A percentile compares a stretch with the other conserved stretches of the same genome.
phyloP scores from a whole-genome alignment of 208 protist species.

The Trichomonas tenax region DNA sequence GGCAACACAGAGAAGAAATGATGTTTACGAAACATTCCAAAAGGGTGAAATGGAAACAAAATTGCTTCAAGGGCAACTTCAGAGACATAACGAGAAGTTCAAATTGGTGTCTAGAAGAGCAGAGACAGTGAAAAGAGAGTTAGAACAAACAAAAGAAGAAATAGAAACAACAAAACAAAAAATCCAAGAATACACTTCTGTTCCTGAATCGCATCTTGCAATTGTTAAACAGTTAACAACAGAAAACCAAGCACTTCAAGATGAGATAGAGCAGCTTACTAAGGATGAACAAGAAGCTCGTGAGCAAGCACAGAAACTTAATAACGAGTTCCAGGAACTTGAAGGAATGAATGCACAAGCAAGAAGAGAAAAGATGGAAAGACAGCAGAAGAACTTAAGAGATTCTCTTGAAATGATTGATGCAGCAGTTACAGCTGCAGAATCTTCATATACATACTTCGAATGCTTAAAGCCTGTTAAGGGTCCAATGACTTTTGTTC shows the following conservation, averaged over 20 bases:
- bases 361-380: conserved; percentile 8
- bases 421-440: background rate
- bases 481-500: conserved; percentile 12
- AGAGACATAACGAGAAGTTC: background rate
- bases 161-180: background rate
- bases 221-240: background rate
- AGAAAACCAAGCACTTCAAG: background rate
- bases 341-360: background rate
- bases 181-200: background rate
- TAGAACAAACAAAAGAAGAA: background rate
- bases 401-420: background rate
- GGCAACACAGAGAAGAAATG: background rate
- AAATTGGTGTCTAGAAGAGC: background rate
- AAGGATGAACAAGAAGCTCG: background rate
- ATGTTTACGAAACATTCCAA: conserved; percentile 1
- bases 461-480: conserved; percentile 4
- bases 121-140: background rate
- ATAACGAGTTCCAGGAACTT: background rate
- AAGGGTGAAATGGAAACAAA: background rate
- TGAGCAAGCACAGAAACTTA: background rate
- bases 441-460: conserved; percentile 9
- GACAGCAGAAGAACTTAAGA: background rate
- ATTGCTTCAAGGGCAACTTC: background rate
- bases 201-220: background rate
- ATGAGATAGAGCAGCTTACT: background rate